phyloP scores from a whole-genome alignment of 2,329 filamentous ascomycete species.

The Stagonosporopsis rhizophila region DNA sequence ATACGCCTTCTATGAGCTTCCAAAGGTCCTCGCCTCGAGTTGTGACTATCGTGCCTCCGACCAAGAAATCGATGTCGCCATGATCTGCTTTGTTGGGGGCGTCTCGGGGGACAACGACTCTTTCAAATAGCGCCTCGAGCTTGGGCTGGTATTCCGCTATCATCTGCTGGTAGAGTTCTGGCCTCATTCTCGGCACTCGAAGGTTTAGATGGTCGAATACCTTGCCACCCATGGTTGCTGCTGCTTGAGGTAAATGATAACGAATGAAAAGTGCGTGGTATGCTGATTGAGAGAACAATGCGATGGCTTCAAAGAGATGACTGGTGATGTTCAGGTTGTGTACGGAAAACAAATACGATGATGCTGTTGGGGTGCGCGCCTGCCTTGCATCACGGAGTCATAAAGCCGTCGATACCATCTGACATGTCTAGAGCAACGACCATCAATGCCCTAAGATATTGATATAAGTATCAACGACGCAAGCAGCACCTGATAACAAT shows the following conservation, averaged over 20 bases:
- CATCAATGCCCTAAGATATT: not conserved
- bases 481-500: not conserved
- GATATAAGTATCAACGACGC: not conserved
- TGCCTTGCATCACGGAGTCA: conserved; percentile 2
- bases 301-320: not conserved
- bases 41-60: conserved; percentile 44
- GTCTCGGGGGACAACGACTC: conserved; percentile 68
- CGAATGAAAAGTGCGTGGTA: not conserved
- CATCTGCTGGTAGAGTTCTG: conserved; percentile 62
- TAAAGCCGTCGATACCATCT: not conserved
- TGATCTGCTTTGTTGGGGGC: conserved; percentile 71
- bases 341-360: not conserved
- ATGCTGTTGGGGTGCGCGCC: not conserved
- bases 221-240: conserved; percentile 68
- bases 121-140: conserved; percentile 61
- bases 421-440: not conserved
- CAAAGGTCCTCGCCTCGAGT: conserved; percentile 28
- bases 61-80: conserved; percentile 77
- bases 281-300: not conserved
- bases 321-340: not conserved
- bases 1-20: conserved; percentile 46
- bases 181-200: conserved; percentile 70
- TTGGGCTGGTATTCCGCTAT: conserved; percentile 56
- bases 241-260: not conserved
- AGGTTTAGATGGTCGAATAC: conserved; percentile 39